Percentiles rank a stretch among this genome's conserved stretches.
These are phyloP conservation scores for Berkeleyomyces rouxiae DNA, from an alignment of 2,329 filamentous ascomycete species.

Conservation along the genomic window DNA sequence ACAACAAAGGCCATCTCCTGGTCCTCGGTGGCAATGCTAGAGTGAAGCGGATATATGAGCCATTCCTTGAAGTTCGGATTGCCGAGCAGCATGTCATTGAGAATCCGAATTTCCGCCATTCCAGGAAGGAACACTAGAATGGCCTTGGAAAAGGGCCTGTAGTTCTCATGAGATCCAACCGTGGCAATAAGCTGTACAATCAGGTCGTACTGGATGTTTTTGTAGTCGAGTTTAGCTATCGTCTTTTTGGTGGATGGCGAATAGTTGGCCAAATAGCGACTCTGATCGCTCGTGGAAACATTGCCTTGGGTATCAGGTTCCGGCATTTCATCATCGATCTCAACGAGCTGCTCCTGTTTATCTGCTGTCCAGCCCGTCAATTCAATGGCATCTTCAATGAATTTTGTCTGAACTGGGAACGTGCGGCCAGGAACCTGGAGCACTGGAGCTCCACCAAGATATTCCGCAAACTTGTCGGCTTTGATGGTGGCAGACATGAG, in stretches of 20 bases:
- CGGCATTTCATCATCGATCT: conserved; percentile 33
- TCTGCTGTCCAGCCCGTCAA: conserved; percentile 54
- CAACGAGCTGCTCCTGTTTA: conserved; percentile 25
- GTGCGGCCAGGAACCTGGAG: conserved; percentile 84
- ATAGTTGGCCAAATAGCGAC: conserved; percentile 54
- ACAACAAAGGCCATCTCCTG: conserved; percentile 85
- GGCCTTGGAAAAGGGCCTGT: conserved; percentile 64
- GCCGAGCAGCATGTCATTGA: conserved; percentile 71
- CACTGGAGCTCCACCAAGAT: conserved; percentile 71
- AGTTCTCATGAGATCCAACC: conserved; percentile 53
- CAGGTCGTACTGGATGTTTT: conserved; percentile 76
- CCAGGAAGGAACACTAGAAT: conserved; percentile 91
- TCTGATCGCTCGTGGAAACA: conserved; percentile 38
- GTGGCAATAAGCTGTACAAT: conserved; percentile 62
- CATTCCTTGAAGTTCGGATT: conserved; percentile 65
- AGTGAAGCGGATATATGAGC: conserved; percentile 82
- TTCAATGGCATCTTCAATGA: conserved; percentile 85
- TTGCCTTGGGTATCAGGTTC: conserved; percentile 34
- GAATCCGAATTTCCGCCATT: conserved; percentile 74
- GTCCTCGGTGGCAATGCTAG: conserved; percentile 87
- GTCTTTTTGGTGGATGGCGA: conserved; percentile 59
- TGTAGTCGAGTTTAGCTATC: conserved; percentile 69
- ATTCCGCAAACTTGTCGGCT: conserved; percentile 76
- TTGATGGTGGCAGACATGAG: conserved; percentile 97
- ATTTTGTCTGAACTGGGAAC: conserved; percentile 77